Percentiles rank a stretch among this genome's conserved stretches.
These are phyloP conservation scores for Sanguinoderma infundibulare DNA, from an alignment of 1,284 basidiomycete species.

Conservation along the genomic window DNA sequence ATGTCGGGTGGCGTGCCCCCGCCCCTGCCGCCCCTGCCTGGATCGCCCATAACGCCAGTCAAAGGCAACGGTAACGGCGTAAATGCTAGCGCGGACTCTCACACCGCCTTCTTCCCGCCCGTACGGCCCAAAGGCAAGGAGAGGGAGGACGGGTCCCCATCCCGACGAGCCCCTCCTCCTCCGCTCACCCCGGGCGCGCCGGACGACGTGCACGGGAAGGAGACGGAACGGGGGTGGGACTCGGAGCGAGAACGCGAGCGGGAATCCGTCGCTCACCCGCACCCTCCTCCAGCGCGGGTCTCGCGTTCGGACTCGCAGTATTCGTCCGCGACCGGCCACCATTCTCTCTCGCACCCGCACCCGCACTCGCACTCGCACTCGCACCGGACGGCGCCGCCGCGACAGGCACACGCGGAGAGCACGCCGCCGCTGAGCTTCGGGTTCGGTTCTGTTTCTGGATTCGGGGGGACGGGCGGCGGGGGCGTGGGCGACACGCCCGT, in stretches of 20 bases:
- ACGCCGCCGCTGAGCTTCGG: neutral
- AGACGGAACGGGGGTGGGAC: neutral
- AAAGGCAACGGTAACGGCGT: conserved; percentile 2
- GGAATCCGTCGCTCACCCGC: neutral
- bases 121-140: neutral
- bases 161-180: neutral
- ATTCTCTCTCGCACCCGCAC: no score
- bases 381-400: neutral
- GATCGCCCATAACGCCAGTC: conserved; percentile 13
- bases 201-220: neutral
- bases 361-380: neutral
- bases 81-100: neutral
- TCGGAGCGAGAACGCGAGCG: neutral
- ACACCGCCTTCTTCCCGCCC: neutral
- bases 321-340: neutral
- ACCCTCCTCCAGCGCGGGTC: neutral
- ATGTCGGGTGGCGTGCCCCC: conserved; percentile 19
- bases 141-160: neutral
- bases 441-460: neutral
- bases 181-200: neutral
- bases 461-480: conserved; percentile 14
- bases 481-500: conserved; percentile 25
- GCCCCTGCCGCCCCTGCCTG: conserved; percentile 30
- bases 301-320: neutral
- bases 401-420: neutral